Conservation (phyloP, 2,329 filamentous ascomycete species). For the Cyphellophora attinorum region DNA sequence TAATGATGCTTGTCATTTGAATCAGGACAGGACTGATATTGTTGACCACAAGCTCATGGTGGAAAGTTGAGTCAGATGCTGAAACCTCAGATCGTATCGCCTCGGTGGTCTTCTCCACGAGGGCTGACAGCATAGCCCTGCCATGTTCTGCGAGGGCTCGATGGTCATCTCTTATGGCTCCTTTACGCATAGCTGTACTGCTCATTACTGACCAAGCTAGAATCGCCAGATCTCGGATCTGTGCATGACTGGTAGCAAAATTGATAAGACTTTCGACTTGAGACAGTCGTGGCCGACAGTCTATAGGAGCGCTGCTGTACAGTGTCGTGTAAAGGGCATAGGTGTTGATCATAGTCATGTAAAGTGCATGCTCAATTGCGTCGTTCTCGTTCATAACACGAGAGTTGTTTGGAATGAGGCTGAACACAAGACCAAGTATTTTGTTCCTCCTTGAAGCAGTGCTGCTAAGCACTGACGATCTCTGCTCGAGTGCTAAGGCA, state of each 20-base stretch:
- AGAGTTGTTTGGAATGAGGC: conserved; percentile 12
- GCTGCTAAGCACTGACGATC: conserved; percentile 1
- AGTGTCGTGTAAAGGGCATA: conserved; percentile 12
- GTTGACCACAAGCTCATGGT: not conserved
- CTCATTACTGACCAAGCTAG: conserved; percentile 10
- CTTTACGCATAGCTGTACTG: not conserved
- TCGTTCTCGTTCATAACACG: conserved; percentile 8
- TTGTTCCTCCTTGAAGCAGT: not conserved
- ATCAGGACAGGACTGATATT: not conserved
- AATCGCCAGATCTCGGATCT: conserved; percentile 10
- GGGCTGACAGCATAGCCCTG: not conserved
- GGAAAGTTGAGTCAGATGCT: not conserved
- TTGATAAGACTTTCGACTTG: conserved; percentile 10
- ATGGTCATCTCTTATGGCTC: not conserved
- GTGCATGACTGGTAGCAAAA: conserved; percentile 10
- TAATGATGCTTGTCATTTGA: not conserved
- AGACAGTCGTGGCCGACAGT: conserved; percentile 8
- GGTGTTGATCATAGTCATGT: conserved; percentile 9
- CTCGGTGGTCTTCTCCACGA: not conserved
- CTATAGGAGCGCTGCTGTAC: conserved; percentile 12
- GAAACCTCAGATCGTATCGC: not conserved
- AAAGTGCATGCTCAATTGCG: conserved; percentile 6
- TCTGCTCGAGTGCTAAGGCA: conserved; percentile 7
- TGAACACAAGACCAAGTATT: conserved; percentile 10
- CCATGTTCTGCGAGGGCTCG: not conserved